Evolutionary conservation across 202 grass and related monocot species (phyloP), one percentile per base, ranked within the genome.

Genomic region (Eragrostis tef): DNA sequence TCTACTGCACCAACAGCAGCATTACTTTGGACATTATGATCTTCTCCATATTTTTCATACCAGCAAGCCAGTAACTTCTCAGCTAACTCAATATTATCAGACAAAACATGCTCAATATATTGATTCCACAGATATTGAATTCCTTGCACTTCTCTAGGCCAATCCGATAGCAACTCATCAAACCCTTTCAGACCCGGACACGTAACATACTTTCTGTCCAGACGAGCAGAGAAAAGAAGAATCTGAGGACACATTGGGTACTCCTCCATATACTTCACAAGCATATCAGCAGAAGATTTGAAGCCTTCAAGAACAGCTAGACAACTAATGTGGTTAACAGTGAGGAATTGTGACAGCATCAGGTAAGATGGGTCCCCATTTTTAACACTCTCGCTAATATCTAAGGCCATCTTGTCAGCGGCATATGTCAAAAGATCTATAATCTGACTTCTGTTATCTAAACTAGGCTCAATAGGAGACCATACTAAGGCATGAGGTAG

Each of bases 81-180:
- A 69, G 89, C 89, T 85, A 88, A 84, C 64, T 96, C 74, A 21
- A 85, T 85, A 87, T 81, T 81, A 81, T 86, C 83, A 14, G 80
- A 70, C 67, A 99, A 84, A 76, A 59, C 78, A 86, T 90, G 83
- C 80, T 91, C 90, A 47, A 51, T 69, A 89, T 83, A 91, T 77
- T 99, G 96, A 71, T 93, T 99, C 93, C 93, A 99, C 63, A 99
- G 70, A 89, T 83, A 96, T 69, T 99, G 93, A 90, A 89, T 65
- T 64, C 96, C 96, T 86, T 82, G 85, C 43, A 86, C 78, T 84
- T 91, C 90, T 85, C 81, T 89, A 34, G 87, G 96, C 93, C 93
- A 99, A 81, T 87, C 75, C 79, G 67, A 78, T 67, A 95, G 74
- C 80, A 90, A 62, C 22, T 85, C 91, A 80, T 93, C 87, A 88